Conservation (phyloP, 371 early-diverging fungal genomes). For the Apophysomyces elegans region DNA sequence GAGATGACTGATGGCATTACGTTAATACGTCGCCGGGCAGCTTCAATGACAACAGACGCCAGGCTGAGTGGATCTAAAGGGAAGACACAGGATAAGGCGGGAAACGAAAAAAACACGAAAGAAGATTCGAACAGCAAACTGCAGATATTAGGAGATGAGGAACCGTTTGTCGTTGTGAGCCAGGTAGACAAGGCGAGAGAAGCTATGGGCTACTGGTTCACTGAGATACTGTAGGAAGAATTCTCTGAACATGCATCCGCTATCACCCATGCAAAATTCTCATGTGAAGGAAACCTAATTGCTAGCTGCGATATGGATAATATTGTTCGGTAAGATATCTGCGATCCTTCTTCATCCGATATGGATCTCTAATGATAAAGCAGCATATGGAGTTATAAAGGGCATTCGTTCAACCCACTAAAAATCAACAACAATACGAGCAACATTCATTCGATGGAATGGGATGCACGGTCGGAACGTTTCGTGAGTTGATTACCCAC, state of each 20-base stretch:
- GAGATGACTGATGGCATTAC: slow-evolving; percentile 57
- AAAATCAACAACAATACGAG: slow-evolving; percentile 54
- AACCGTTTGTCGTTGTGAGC: slow-evolving; percentile 50
- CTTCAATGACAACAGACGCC: slow-evolving; percentile 34
- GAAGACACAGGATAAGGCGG: slow-evolving; percentile 17
- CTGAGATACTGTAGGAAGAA: slow-evolving; percentile 43
- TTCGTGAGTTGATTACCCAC: slow-evolving; percentile 34
- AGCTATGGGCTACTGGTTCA: background rate
- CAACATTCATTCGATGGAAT: slow-evolving; percentile 61
- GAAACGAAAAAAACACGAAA: slow-evolving; percentile 3
- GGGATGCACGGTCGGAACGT: slow-evolving; percentile 65
- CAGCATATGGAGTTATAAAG: slow-evolving; percentile 59
- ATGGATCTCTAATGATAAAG: background rate
- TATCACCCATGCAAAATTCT: slow-evolving; percentile 64
- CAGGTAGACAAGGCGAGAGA: slow-evolving; percentile 27
- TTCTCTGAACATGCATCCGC: slow-evolving; percentile 68
- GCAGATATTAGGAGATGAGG: slow-evolving; percentile 26
- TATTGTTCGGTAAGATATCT: slow-evolving; percentile 52
- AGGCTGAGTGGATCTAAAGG: slow-evolving; percentile 20
- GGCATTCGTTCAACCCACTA: slow-evolving; percentile 49
- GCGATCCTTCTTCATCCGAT: too few relatives aligned
- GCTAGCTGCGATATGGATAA: slow-evolving; percentile 73
- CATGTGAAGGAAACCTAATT: slow-evolving; percentile 60
- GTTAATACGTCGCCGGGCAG: slow-evolving; percentile 46
- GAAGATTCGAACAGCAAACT: background rate